Conservation (phyloP, 164 flowering plant genomes). For the Warburgia ugandensis region DNA sequence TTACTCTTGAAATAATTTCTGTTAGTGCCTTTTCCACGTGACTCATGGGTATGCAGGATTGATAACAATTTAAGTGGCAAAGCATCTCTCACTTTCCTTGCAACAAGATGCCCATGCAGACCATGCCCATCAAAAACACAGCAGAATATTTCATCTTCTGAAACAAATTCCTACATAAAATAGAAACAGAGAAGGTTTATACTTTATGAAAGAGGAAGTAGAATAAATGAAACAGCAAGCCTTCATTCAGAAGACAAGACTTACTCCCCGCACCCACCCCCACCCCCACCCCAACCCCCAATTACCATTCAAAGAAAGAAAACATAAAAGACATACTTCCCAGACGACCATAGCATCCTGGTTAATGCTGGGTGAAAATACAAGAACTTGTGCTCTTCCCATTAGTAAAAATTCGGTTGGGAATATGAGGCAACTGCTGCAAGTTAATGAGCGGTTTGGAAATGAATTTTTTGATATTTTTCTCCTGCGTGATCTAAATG, state of each 20-base stretch:
- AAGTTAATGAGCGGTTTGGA: slow-evolving; percentile 39
- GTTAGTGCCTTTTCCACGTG: slow-evolving; percentile 33
- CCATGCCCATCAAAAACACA: slow-evolving; percentile 99
- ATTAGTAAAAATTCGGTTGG: slow-evolving; percentile 65
- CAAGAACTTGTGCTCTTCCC: slow-evolving; percentile 71
- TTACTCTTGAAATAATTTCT: slow-evolving; percentile 34
- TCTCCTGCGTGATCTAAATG: slow-evolving; percentile 26
- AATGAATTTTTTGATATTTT: slow-evolving; percentile 41
- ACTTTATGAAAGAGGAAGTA: too few species aligned
- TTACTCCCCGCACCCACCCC: background rate
- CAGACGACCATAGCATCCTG: slow-evolving; percentile 96
- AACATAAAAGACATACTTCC: slow-evolving; percentile 52
- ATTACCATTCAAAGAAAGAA: background rate
- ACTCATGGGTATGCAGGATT: slow-evolving; percentile 33
- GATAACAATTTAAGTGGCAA: slow-evolving; percentile 66
- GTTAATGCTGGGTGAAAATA: slow-evolving; percentile 84
- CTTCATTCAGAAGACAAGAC: background rate
- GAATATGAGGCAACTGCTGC: slow-evolving; percentile 57
- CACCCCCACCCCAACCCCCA: background rate
- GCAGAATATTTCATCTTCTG: slow-evolving; percentile 69
- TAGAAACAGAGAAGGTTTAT: too few species aligned
- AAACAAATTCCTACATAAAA: slow-evolving; percentile 81
- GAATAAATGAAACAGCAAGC: too few species aligned
- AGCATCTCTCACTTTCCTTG: slow-evolving; percentile 80
- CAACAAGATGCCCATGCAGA: slow-evolving; percentile 86